Evolutionary conservation across 495 filamentous ascomycete species (phyloP).

Genomic region (Trichoderma reesei): DNA sequence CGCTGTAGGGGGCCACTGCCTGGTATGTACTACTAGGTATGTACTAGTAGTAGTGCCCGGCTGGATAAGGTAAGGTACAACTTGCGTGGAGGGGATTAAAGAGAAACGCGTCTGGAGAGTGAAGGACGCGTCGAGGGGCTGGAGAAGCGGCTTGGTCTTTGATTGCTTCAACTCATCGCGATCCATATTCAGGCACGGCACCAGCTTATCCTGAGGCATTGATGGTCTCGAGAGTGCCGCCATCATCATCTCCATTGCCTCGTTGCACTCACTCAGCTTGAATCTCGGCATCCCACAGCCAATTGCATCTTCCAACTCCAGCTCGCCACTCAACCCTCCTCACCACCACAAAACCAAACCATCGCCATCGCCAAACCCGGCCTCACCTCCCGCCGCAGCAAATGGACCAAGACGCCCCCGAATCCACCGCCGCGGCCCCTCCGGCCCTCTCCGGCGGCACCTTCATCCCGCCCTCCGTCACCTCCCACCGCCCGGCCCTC

Average conservation of each 20-base stretch:
- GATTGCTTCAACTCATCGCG: neutral
- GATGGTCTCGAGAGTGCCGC: neutral
- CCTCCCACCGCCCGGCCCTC: constrained; percentile 40
- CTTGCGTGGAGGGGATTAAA: neutral
- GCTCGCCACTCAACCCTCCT: neutral
- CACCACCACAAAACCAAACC: neutral
- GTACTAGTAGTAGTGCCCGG: too few species aligned
- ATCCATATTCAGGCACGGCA: neutral
- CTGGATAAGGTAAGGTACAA: too few species aligned
- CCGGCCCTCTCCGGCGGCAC: constrained; percentile 45
- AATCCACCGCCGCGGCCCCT: constrained; percentile 42
- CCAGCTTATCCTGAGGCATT: neutral
- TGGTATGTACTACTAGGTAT: neutral
- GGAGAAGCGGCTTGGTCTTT: neutral
- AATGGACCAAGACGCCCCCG: constrained; percentile 38
- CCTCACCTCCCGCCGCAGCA: neutral
- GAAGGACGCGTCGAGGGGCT: constrained; percentile 11
- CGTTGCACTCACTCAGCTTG: neutral
- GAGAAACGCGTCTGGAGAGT: neutral
- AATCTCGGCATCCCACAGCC: neutral
- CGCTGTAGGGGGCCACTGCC: neutral
- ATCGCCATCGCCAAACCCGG: neutral
- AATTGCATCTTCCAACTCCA: neutral
- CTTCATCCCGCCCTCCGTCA: constrained; percentile 75
- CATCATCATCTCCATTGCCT: neutral